A percentile compares a stretch with the other conserved stretches of the same genome.
phyloP scores from a whole-genome alignment of 257 asterid species.

The Gardenia jasminoides region DNA sequence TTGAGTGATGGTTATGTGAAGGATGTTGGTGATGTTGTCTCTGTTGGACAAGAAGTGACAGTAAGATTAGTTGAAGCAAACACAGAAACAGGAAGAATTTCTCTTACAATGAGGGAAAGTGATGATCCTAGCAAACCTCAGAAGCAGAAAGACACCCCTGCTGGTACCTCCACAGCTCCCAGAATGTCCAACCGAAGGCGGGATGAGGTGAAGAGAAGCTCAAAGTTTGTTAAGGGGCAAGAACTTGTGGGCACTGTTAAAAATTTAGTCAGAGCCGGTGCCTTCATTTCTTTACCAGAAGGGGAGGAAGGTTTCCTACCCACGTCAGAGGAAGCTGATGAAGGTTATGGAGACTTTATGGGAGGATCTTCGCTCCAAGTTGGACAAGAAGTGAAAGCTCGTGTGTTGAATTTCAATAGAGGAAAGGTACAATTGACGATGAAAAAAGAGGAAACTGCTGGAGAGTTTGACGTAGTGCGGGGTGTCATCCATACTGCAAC shows the following conservation, averaged over 20 bases:
- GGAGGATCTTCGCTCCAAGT: conserved; percentile 70
- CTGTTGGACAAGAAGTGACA: conserved; percentile 91
- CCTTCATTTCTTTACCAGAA: conserved; percentile 89
- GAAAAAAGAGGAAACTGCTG: conserved; percentile 71
- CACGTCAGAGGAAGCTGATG: conserved; percentile 67
- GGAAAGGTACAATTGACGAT: conserved; percentile 84
- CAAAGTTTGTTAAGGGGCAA: conserved; percentile 78
- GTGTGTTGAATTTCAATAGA: conserved; percentile 76
- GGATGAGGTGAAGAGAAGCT: conserved; percentile 48
- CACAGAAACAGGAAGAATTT: conserved; percentile 72
- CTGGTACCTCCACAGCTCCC: conserved; percentile 58
- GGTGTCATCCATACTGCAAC: conserved; percentile 67
- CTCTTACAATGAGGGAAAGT: conserved; percentile 79
- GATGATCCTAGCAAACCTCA: conserved; percentile 48
- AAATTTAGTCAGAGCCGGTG: conserved; percentile 71
- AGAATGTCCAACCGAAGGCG: conserved; percentile 57
- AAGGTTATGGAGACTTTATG: conserved; percentile 55
- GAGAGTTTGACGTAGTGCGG: conserved; percentile 51
- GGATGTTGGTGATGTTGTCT: conserved; percentile 76
- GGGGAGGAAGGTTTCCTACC: conserved; percentile 98
- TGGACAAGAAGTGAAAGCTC: conserved; percentile 87
- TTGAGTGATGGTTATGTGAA: conserved; percentile 81
- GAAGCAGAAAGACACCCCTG: conserved; percentile 48
- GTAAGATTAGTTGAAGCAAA: conserved; percentile 80
- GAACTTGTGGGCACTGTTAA: conserved; percentile 86